Conservation (phyloP, 495 filamentous ascomycete species). For the Lasiosphaeris hirsuta region DNA sequence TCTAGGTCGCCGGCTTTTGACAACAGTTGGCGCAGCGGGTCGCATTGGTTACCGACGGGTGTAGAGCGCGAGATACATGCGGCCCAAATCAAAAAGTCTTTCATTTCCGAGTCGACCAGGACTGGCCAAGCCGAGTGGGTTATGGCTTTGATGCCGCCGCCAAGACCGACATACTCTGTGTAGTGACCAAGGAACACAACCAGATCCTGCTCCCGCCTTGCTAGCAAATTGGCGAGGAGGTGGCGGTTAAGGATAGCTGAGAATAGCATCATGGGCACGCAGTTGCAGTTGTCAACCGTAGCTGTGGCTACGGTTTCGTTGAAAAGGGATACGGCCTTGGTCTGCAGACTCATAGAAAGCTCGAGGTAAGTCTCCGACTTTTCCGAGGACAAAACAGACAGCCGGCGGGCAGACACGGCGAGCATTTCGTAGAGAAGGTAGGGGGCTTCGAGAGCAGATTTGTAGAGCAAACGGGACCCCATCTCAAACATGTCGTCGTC, state of each 20-base stretch:
- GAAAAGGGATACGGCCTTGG: constrained; percentile 36
- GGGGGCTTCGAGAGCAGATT: constrained; percentile 26
- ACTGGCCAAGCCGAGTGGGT: constrained; percentile 31
- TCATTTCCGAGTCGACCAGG: constrained; percentile 31
- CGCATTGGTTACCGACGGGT: constrained; percentile 20
- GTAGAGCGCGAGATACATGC: constrained; percentile 11
- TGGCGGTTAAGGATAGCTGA: constrained; percentile 34
- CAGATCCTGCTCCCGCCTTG: constrained; percentile 23
- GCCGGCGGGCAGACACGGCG: constrained; percentile 34
- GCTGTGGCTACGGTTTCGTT: constrained; percentile 27
- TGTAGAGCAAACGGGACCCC: constrained; percentile 13
- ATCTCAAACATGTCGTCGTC: constrained; percentile 19
- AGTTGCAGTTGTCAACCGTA: constrained; percentile 32
- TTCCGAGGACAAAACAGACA: constrained; percentile 26
- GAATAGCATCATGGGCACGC: constrained; percentile 34
- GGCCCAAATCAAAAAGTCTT: constrained; percentile 24
- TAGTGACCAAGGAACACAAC: constrained; percentile 33
- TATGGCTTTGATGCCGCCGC: constrained; percentile 32
- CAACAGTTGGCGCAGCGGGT: constrained; percentile 16
- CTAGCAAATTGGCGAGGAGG: constrained; percentile 33
- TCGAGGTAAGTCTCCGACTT: constrained; percentile 23
- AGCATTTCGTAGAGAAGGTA: constrained; percentile 37
- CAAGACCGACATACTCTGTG: constrained; percentile 26
- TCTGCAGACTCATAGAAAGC: constrained; percentile 32
- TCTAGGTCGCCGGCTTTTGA: constrained; percentile 16